These are phyloP conservation scores for Ceriops decandra DNA, from an alignment of 345 rosid species.

Conservation along the genomic window DNA sequence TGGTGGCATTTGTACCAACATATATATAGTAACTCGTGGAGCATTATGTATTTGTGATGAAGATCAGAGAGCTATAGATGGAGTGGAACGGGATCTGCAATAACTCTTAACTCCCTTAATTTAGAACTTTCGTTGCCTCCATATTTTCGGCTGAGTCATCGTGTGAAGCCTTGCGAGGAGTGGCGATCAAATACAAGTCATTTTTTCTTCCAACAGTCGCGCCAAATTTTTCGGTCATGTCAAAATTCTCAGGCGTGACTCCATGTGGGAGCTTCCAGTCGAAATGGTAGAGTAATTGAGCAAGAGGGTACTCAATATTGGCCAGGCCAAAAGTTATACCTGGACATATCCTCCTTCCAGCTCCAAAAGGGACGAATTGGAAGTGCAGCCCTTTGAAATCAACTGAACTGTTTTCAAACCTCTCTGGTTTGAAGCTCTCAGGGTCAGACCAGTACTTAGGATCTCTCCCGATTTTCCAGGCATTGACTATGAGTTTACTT, in stretches of 20 bases:
- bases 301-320: conserved; percentile 16
- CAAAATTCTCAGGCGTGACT: conserved; percentile 7
- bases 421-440: conserved; percentile 10
- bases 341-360: conserved; percentile 21
- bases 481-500: conserved; percentile 15
- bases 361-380: conserved; percentile 15
- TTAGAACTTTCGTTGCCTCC: conserved; percentile 5
- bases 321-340: conserved; percentile 17
- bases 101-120: not conserved
- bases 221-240: conserved; percentile 18
- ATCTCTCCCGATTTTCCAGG: conserved; percentile 14
- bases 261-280: conserved; percentile 17
- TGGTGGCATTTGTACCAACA: too few species aligned
- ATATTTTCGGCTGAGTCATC: not conserved
- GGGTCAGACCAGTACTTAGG: conserved; percentile 4
- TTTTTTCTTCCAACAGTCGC: conserved; percentile 14
- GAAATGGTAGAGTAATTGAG: conserved; percentile 19
- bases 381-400: conserved; percentile 18
- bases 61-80: not conserved
- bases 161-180: not conserved
- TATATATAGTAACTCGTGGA: not conserved
- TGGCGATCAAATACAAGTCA: conserved; percentile 15
- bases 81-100: not conserved
- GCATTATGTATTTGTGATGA: not conserved
- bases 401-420: not conserved